These are phyloP conservation scores for Cymodocea nodosa DNA, from an alignment of 116 monocot species.

Conservation along the genomic window DNA sequence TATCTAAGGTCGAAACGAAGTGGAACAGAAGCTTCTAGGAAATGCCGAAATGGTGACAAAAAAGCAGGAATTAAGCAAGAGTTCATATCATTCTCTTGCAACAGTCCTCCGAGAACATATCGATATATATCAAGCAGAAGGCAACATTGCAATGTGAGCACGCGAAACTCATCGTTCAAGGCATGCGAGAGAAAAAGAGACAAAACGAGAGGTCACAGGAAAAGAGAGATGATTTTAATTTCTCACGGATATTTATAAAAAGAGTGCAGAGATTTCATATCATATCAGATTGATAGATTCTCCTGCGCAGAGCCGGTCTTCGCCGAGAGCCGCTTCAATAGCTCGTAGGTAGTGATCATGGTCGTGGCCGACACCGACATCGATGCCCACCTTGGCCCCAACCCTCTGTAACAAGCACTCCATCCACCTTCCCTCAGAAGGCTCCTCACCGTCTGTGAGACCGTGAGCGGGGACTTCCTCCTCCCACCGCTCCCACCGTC, in stretches of 20 bases:
- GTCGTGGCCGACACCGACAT: conserved; percentile 67
- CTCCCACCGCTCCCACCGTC: conserved; percentile 11
- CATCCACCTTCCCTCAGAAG: conserved; percentile 57
- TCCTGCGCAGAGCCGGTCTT: conserved; percentile 16
- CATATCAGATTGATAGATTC: background rate
- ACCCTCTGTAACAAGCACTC: conserved; percentile 57
- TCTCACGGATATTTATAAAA: background rate
- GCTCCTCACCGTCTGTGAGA: conserved; percentile 24
- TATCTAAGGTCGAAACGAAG: no score
- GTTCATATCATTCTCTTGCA: no score
- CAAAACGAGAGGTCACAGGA: background rate
- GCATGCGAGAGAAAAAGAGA: background rate
- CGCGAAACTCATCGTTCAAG: no score
- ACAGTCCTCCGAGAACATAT: no score
- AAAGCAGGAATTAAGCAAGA: no score
- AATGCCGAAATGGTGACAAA: no score
- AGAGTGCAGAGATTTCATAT: background rate
- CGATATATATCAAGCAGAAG: no score
- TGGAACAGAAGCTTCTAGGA: no score
- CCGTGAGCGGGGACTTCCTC: conserved; percentile 1
- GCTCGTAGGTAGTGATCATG: conserved; percentile 87
- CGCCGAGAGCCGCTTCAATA: conserved; percentile 55
- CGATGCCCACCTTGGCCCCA: conserved; percentile 75
- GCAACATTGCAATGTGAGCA: no score
- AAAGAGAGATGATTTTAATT: background rate